Conservation (phyloP, 768 basidiomycete species). For the Sarcodon sp. region DNA sequence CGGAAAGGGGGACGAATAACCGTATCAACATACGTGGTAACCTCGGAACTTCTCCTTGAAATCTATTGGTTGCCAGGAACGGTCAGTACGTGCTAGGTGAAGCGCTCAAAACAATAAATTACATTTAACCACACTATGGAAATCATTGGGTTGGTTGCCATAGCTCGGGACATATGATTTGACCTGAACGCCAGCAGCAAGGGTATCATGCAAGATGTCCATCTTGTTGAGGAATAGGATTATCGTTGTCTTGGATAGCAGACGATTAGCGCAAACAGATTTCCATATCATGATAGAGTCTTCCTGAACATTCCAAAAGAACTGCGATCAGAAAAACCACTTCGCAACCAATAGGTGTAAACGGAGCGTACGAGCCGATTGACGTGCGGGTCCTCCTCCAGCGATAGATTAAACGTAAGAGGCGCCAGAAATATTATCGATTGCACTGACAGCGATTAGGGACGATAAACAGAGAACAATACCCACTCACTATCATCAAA, state of each 20-base stretch:
- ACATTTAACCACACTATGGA: slow-evolving; percentile 52
- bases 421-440: slow-evolving; percentile 80
- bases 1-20: neutral
- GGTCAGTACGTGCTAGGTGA: neutral
- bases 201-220: slow-evolving; percentile 43
- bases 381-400: slow-evolving; percentile 53
- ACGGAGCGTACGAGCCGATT: slow-evolving; percentile 42
- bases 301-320: slow-evolving; percentile 32
- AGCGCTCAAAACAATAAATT: slow-evolving; percentile 11
- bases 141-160: slow-evolving; percentile 43
- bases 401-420: slow-evolving; percentile 53
- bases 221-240: slow-evolving; percentile 74
- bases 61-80: slow-evolving; percentile 23
- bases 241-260: slow-evolving; percentile 49
- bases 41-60: slow-evolving; percentile 57
- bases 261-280: slow-evolving; percentile 49
- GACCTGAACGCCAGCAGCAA: slow-evolving; percentile 42
- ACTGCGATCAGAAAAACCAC: neutral
- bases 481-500: slow-evolving; percentile 40
- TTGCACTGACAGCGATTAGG: slow-evolving; percentile 26
- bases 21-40: slow-evolving; percentile 35
- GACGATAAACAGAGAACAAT: neutral
- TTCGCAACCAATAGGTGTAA: neutral
- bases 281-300: slow-evolving; percentile 68
- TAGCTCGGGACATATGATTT: slow-evolving; percentile 51